A percentile compares a stretch with the other conserved stretches of the same genome.
These are phyloP conservation scores for Thecaphora thlaspeos DNA, from an alignment of 1,284 basidiomycete species.

Conservation along the genomic window DNA sequence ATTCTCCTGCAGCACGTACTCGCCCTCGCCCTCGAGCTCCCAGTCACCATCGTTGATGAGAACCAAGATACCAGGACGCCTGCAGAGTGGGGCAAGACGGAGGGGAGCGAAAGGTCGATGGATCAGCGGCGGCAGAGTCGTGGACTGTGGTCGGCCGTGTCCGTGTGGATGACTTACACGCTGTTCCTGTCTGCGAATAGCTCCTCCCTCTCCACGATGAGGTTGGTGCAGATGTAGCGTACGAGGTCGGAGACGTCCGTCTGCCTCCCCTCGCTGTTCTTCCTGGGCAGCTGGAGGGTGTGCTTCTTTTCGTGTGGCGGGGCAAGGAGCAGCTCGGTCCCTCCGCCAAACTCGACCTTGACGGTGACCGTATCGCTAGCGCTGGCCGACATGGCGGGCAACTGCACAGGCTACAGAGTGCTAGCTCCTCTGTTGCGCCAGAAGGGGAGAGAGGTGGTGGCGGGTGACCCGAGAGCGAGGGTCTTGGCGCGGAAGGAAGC, in stretches of 20 bases:
- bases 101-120: no score
- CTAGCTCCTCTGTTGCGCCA: no score
- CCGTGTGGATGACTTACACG: constrained; percentile 69
- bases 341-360: constrained; percentile 45
- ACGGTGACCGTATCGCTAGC: constrained; percentile 18
- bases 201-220: constrained; percentile 81
- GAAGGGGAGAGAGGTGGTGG: no score
- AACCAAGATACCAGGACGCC: constrained; percentile 91
- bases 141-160: not conserved
- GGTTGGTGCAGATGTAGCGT: constrained; percentile 72
- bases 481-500: no score
- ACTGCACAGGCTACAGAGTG: no score
- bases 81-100: constrained; percentile 55
- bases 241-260: constrained; percentile 76
- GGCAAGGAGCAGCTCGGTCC: constrained; percentile 52
- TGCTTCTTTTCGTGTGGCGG: constrained; percentile 52
- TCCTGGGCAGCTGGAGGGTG: constrained; percentile 27
- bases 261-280: constrained; percentile 38
- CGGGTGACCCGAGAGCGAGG: no score
- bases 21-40: constrained; percentile 93
- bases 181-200: constrained; percentile 84
- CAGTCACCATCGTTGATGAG: constrained; percentile 95
- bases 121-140: no score
- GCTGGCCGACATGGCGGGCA: no score
- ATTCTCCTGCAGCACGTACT: constrained; percentile 73